Base-by-base conservation (phyloP, 2,329 filamentous ascomycete genomes). In the Fusarium acutatum region DNA sequence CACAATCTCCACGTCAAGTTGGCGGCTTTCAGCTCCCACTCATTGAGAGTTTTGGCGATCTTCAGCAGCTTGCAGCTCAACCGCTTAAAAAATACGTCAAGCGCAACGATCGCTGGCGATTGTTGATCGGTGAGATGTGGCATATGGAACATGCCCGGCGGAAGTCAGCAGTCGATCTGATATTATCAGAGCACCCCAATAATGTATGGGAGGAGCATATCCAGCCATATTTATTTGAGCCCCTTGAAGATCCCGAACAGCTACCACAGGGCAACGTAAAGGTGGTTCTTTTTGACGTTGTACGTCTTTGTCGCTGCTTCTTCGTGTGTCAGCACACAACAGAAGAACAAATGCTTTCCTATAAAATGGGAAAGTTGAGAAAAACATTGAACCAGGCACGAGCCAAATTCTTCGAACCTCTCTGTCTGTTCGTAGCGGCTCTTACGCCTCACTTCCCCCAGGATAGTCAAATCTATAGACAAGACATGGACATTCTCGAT, bases 391-490 rank as follows among this genome's bases (percentile, higher is more conserved):
- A 52, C 34, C 47, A 38, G 37, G 40, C 59, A 32, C 59, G 73
- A 11, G 26, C 18, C 22, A 53, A 50, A 24, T 75, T 67, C 9
- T 79, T 78, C 58, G 54, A 60, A 7, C 28, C 64, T 22, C 79
- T 82, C 41, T 78, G 76, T 34, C 64, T 52, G 4, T 82, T 83
- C 26, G 54, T 84, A 12, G 67, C 54, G 4, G 56, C 64, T 12
- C 72, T 79, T 37, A 73, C 72, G 14, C 64, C 79, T 7, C 26
- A 65, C 1, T 83, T 83, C 43, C 82, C 82, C 1, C 71, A 80
- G 22, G 78, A 80, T 15, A 80, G 76, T 35, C 79, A 82, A 37
- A 82, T 84, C 20, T 80, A 77, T 64, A 75, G 73, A 24, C 52
- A 69, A 9, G 78, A 80, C 38, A 44, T 38, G 26, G 57, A 56